Percentiles rank a stretch among this genome's conserved stretches.
phyloP scores from a whole-genome alignment of 495 filamentous ascomycete species.

The Cenococcum geophilum region DNA sequence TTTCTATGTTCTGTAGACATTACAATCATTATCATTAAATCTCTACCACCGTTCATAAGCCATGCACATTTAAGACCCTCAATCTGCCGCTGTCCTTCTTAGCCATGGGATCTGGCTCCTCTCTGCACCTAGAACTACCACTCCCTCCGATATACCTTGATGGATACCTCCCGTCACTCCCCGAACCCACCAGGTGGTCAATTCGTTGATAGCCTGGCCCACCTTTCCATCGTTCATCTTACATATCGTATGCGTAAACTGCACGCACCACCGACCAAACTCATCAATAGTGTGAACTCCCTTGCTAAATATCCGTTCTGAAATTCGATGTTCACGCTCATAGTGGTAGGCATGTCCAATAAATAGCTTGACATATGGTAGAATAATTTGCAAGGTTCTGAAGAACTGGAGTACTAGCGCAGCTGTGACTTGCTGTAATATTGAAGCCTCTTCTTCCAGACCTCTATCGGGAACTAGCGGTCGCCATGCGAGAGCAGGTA shows the following conservation, averaged over 20 bases:
- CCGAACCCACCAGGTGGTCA: conserved; percentile 53
- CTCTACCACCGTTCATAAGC: neutral
- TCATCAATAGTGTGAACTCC: conserved; percentile 48
- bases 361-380: conserved; percentile 55
- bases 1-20: neutral
- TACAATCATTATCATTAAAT: neutral
- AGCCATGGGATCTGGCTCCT: neutral
- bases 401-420: conserved; percentile 52
- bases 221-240: conserved; percentile 53
- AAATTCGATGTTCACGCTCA: conserved; percentile 59
- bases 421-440: conserved; percentile 55
- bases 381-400: conserved; percentile 49
- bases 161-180: conserved; percentile 56
- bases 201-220: conserved; percentile 46
- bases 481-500: neutral
- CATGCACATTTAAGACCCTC: neutral
- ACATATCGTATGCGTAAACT: conserved; percentile 46
- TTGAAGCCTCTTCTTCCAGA: conserved; percentile 37
- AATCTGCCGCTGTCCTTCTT: neutral
- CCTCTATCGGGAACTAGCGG: conserved; percentile 11
- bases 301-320: conserved; percentile 47
- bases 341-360: conserved; percentile 50
- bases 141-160: conserved; percentile 58
- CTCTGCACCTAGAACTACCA: conserved; percentile 34
- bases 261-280: conserved; percentile 47